Evolutionary conservation across 805 yeast genomes (phyloP), one percentile per base, ranked within the genome.

Genomic region (Komagataella populi): DNA sequence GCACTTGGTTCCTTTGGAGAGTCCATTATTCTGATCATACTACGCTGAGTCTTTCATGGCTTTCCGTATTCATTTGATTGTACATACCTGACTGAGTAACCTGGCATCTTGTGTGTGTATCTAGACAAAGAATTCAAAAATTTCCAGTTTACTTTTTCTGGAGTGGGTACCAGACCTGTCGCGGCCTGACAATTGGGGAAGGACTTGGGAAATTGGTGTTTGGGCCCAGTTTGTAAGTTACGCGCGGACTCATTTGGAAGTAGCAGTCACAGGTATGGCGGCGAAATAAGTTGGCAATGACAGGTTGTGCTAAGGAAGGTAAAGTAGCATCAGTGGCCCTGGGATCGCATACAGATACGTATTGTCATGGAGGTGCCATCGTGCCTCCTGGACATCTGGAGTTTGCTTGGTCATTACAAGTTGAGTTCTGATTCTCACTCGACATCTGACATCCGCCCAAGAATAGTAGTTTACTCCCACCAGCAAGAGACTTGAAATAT

Each of bases 1-100:
- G 10, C 14, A 10, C 14, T 30, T 14, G 14, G 14, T 30, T 30
- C 39, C 39, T 10, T 30, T 30, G 39, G 4, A 2, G 4, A 5
- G 39, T 8, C 14, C 39, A 30, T 30, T 30, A 30, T 8, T 30
- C 39, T 30, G 39, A 10, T 30, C 39, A 8, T 8, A 30, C 39
- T 10, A 30, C n/a, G 39, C 39, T 10, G 39, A 30, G 39, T 30
- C 39, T 2, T 30, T 8, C 39, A 30, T 30, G 39, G 39, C 10
- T 30, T 6, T 30, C 14, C 4, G 14, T 30, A 23, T 16, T 36
- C 43, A 43, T 46, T 20, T 36, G 43, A 50, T 50, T 48, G 47
- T 60, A 85, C 95, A 70, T 86, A 87, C 96, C 91, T 87, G 75
- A 88, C 96, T 80, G 96, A 83, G 83, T 84, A 90, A 87, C 96